Evolutionary conservation across 495 filamentous ascomycete species (phyloP).

Genomic region (Achaetomiella virescens): DNA sequence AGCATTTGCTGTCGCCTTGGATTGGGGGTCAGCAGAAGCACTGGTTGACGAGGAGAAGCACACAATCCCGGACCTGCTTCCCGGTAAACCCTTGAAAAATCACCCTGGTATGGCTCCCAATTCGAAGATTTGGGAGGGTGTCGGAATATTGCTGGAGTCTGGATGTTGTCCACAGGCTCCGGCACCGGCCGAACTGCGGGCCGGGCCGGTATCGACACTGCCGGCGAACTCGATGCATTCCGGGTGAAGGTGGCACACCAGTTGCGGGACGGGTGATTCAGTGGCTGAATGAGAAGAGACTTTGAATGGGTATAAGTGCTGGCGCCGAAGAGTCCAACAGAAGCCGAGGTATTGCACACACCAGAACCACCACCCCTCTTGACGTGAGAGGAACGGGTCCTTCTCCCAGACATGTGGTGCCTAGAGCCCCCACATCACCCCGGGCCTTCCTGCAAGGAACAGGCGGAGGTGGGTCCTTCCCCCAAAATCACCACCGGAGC

Average conservation of each 20-base stretch:
- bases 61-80: constrained; percentile 27
- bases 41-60: neutral
- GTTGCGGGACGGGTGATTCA: neutral
- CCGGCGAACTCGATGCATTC: neutral
- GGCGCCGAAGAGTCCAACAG: neutral
- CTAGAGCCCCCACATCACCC: neutral
- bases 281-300: neutral
- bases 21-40: neutral
- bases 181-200: neutral
- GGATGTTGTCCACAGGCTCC: constrained; percentile 11
- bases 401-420: neutral
- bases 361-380: neutral
- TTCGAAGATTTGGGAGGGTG: constrained; percentile 70
- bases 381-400: neutral
- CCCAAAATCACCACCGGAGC: constrained; percentile 34
- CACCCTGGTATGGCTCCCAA: constrained; percentile 71
- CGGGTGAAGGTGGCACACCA: neutral
- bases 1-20: constrained; percentile 68
- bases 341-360: neutral
- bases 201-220: neutral
- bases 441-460: neutral
- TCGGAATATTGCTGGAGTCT: constrained; percentile 39
- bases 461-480: neutral
- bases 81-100: constrained; percentile 91
- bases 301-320: neutral